These are phyloP conservation scores for Tricladium varicosporioides DNA, from an alignment of 2,329 filamentous ascomycete species.

Conservation along the genomic window DNA sequence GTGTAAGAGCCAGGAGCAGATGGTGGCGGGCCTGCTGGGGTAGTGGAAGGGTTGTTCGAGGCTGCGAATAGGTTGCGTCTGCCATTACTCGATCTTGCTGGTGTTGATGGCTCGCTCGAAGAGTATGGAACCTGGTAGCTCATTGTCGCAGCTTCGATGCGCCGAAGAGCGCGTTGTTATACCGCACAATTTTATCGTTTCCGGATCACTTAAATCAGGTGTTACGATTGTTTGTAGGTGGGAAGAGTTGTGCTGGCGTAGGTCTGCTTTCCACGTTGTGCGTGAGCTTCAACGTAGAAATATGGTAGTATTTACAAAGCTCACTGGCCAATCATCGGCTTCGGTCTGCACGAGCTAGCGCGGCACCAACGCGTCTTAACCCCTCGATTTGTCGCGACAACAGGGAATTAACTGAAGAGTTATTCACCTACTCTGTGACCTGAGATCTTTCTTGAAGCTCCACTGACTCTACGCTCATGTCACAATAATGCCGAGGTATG, in stretches of 20 bases:
- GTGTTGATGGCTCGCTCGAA: slow-evolving; percentile 37
- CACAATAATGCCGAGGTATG: slow-evolving; percentile 36
- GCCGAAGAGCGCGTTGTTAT: not conserved
- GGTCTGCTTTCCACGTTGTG: not conserved
- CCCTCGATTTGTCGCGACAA: slow-evolving; percentile 12
- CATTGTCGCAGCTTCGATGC: slow-evolving; percentile 15
- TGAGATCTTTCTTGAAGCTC: not conserved
- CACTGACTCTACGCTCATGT: slow-evolving; percentile 19
- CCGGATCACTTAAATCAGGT: not conserved
- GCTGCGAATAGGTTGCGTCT: slow-evolving; percentile 28
- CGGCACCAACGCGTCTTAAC: slow-evolving; percentile 15
- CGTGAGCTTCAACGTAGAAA: not conserved
- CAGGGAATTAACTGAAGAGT: not conserved
- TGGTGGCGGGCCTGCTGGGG: slow-evolving; percentile 55
- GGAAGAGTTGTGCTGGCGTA: not conserved
- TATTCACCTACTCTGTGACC: not conserved
- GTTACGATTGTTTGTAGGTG: not conserved
- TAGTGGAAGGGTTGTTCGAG: slow-evolving; percentile 48
- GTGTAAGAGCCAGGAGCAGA: slow-evolving; percentile 53
- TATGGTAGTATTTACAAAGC: slow-evolving; percentile 5
- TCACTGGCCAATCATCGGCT: slow-evolving; percentile 4
- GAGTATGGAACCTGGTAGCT: slow-evolving; percentile 30
- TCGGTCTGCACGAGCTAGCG: slow-evolving; percentile 11
- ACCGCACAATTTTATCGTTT: not conserved
- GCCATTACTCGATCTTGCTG: slow-evolving; percentile 30